Evolutionary conservation across 306 rosid species (phyloP).

Genomic region (Oemleria cerasiformis): DNA sequence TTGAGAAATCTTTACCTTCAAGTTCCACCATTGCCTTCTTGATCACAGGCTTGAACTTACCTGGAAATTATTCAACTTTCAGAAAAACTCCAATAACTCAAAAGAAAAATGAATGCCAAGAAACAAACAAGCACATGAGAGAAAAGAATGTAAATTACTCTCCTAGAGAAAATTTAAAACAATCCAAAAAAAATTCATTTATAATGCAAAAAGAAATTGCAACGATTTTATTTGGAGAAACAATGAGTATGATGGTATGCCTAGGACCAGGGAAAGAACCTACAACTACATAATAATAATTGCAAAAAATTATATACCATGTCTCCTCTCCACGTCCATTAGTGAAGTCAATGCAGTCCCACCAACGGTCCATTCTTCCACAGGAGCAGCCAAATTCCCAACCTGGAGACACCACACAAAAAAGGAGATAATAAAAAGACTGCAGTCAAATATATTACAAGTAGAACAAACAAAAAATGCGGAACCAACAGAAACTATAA

Average conservation of each 20-base stretch:
- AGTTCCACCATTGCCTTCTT: constrained; percentile 99
- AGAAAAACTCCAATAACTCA: constrained; percentile 9
- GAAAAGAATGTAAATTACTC: neutral
- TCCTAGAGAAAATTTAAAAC: neutral
- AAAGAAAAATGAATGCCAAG: constrained; percentile 5
- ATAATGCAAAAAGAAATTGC: neutral
- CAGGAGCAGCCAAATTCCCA: constrained; percentile 82
- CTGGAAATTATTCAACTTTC: constrained; percentile 45
- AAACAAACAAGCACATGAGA: neutral
- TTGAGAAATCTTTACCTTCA: constrained; percentile 54
- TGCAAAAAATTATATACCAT: constrained; percentile 45
- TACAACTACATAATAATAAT: neutral
- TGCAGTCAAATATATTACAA: neutral
- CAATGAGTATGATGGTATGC: neutral
- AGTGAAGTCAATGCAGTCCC: constrained; percentile 88
- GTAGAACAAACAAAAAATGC: neutral
- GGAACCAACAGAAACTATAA: neutral
- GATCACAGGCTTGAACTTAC: constrained; percentile 96
- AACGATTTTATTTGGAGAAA: neutral
- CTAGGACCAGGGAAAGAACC: neutral
- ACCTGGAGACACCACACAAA: constrained; percentile 52
- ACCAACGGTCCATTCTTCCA: constrained; percentile 89
- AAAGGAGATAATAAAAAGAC: constrained; percentile 11
- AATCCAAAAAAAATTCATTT: neutral
- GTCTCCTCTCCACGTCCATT: constrained; percentile 99